Percentiles rank a stretch among this genome's conserved stretches.
These are phyloP conservation scores for Madurella fahalii DNA, from an alignment of 2,329 filamentous ascomycete species.

Conservation along the genomic window DNA sequence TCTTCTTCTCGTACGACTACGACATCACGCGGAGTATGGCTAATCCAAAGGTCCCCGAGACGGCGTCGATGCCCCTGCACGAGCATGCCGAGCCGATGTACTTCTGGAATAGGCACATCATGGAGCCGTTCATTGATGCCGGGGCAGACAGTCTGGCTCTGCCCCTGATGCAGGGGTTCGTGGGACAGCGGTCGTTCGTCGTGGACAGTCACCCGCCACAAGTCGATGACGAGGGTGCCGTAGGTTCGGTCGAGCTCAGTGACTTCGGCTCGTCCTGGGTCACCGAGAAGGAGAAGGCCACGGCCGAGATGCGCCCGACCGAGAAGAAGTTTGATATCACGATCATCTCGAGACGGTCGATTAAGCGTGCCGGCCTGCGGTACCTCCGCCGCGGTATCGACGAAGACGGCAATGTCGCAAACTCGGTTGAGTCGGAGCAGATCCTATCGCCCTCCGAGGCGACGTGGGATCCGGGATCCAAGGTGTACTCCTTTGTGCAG, in stretches of 20 bases:
- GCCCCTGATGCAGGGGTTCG: slow-evolving; percentile 89
- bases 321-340: slow-evolving; percentile 72
- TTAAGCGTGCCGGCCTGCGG: slow-evolving; percentile 79
- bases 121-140: slow-evolving; percentile 68
- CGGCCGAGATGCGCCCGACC: slow-evolving; percentile 37
- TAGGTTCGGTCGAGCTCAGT: slow-evolving; percentile 42
- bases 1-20: slow-evolving; percentile 93
- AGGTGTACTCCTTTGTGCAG: slow-evolving; percentile 80
- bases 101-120: slow-evolving; percentile 85
- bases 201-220: slow-evolving; percentile 61
- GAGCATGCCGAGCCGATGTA: slow-evolving; percentile 71
- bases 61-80: slow-evolving; percentile 56
- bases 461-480: slow-evolving; percentile 58
- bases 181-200: slow-evolving; percentile 79
- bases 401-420: slow-evolving; percentile 82
- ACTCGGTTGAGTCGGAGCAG: slow-evolving; percentile 92
- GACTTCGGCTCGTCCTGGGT: slow-evolving; percentile 24
- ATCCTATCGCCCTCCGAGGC: slow-evolving; percentile 64
- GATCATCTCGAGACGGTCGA: slow-evolving; percentile 82
- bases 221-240: slow-evolving; percentile 39
- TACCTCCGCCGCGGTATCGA: slow-evolving; percentile 90
- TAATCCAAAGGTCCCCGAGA: slow-evolving; percentile 35
- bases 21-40: slow-evolving; percentile 72
- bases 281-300: slow-evolving; percentile 25
- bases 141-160: slow-evolving; percentile 68